Evolutionary conservation across 768 basidiomycete species (phyloP).

Genomic region (Cantharellus cinnabarinus): DNA sequence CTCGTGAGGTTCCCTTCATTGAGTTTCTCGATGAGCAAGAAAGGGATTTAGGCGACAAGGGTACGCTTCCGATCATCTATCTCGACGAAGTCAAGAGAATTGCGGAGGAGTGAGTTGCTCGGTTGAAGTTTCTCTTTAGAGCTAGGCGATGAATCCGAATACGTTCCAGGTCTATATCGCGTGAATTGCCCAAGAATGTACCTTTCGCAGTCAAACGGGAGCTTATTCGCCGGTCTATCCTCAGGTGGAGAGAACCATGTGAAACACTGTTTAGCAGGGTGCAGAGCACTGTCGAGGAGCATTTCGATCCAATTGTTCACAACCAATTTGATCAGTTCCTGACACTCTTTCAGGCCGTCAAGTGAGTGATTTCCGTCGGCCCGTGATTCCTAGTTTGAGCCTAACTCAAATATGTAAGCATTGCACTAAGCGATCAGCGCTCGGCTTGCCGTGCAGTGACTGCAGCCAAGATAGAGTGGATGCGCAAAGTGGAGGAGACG

Average conservation of each 20-base stretch:
- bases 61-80: neutral
- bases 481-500: neutral
- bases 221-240: neutral
- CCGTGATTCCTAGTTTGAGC: no score
- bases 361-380: neutral
- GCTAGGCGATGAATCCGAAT: neutral
- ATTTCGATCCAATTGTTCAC: neutral
- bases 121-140: neutral
- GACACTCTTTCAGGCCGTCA: neutral
- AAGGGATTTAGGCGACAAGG: neutral
- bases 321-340: neutral
- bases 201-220: constrained; percentile 31
- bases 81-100: constrained; percentile 1
- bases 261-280: neutral
- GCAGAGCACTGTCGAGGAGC: neutral
- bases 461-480: neutral
- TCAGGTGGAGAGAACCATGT: neutral
- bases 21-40: neutral
- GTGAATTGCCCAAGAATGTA: constrained; percentile 47
- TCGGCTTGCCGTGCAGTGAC: neutral
- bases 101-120: constrained; percentile 5
- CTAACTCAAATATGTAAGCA: no score
- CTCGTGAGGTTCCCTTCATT: constrained; percentile 10
- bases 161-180: constrained; percentile 35
- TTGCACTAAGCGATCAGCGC: neutral